Evolutionary conservation across 495 filamentous ascomycete species (phyloP), one percentile per base, ranked within the genome.

Genomic region (Aspergillus indologenus): DNA sequence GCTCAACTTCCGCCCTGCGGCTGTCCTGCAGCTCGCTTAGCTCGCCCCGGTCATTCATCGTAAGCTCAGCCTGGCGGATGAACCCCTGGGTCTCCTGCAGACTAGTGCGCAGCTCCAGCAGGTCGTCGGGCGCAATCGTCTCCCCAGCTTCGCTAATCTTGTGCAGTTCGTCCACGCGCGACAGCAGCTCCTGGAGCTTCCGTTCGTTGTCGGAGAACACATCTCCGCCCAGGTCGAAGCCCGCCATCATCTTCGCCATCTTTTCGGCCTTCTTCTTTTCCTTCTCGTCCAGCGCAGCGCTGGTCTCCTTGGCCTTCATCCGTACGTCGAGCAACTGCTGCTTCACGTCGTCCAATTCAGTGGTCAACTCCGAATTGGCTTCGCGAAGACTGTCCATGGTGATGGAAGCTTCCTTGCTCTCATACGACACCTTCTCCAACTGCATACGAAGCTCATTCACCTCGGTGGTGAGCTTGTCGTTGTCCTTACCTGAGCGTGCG

Each of bases 201-300:
- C 86, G 82, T 70, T 97, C 94, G 65, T 96, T 96, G 40, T 91
- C 88, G 45, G 90, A 94, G 73, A 97, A 92, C 17, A 91, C 84
- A 55, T 97, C 92, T 20, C 85, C 88, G 42, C 90, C 91, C 31
- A 97, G 83, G 67, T 98, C 92, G 61, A 98, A 97, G 6, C 93
- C 90, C 50, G 94, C 93, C 93, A 98, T 96, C 94, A 98, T 98
- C 83, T 96, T 90, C 24, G 94, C 94, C 94, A 98, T 98, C 70
- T 91, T 91, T 77, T 98, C 94, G 6, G 90, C 90, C 79, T 98
- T 98, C 79, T 91, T 92, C 81, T 91, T 92, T 73, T 98, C 94
- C 79, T 98, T 98, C 75, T 97, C 94, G 64, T 97, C 92, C 3
- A 93, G 69, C 15, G 87, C 87, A 1, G 90, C 90, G 26, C 84